Percentiles rank a stretch among this genome's conserved stretches.
Conservation (phyloP, 1,139 yeast genomes). For the Nakaseomyces kungkrabaensis region DNA sequence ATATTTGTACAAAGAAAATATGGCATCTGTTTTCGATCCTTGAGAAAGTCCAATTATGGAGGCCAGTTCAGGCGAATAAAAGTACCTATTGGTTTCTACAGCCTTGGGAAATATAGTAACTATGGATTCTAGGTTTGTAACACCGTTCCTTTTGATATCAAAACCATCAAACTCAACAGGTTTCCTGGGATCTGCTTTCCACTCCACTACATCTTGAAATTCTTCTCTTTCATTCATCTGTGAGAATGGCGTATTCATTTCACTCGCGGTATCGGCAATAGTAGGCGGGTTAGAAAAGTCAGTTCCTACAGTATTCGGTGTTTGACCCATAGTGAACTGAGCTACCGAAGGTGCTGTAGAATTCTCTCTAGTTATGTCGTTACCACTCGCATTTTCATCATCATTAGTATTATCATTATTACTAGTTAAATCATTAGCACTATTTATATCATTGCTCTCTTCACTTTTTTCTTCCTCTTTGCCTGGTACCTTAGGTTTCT, state of each 20-base stretch:
- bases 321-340: not conserved
- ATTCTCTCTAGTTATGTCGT: not conserved
- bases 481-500: conserved; percentile 22
- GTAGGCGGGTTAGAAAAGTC: not conserved
- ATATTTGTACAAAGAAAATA: conserved; percentile 74
- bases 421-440: not conserved
- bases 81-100: conserved; percentile 18
- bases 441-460: conserved; percentile 11
- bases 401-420: not conserved
- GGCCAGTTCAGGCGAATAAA: conserved; percentile 49
- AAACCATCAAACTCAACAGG: conserved; percentile 66
- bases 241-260: not conserved
- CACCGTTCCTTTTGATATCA: conserved; percentile 67
- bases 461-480: conserved; percentile 15
- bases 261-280: not conserved
- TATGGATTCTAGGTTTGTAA: conserved; percentile 47
- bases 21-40: conserved; percentile 70
- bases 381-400: not conserved
- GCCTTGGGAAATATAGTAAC: conserved; percentile 65
- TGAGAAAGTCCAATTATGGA: conserved; percentile 59
- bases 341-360: not conserved
- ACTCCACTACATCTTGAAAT: conserved; percentile 37
- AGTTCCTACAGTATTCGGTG: not conserved
- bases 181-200: conserved; percentile 44
- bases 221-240: not conserved